Percentiles rank a stretch among this genome's conserved stretches.
These are phyloP conservation scores for Penicillium griseofulvum DNA, from an alignment of 2,329 filamentous ascomycete species.

Conservation along the genomic window DNA sequence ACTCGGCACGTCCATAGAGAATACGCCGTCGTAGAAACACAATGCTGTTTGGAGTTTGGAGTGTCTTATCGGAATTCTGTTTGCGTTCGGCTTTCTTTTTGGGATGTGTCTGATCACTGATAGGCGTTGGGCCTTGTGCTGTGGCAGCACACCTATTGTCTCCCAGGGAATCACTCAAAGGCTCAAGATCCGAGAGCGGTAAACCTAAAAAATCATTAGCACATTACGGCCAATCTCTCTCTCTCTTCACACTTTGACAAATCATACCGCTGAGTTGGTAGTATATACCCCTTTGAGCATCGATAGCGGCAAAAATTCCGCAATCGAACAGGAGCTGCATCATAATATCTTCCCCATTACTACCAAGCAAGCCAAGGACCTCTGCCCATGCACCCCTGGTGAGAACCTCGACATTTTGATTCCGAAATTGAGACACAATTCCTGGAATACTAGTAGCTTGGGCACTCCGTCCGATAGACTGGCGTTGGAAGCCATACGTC, in stretches of 20 bases:
- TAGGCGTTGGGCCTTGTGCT: not conserved
- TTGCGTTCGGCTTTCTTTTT: not conserved
- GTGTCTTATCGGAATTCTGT: not conserved
- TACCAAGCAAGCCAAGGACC: conserved; percentile 70
- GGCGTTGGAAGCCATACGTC: conserved; percentile 73
- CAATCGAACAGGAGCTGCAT: conserved; percentile 72
- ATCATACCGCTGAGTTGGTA: conserved; percentile 73
- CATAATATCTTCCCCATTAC: conserved; percentile 73
- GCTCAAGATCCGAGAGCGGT: conserved; percentile 32
- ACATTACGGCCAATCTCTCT: not conserved
- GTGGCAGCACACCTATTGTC: not conserved
- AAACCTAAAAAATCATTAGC: conserved; percentile 22
- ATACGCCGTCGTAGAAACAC: conserved; percentile 77
- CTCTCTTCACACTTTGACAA: not conserved
- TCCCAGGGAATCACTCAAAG: conserved; percentile 14
- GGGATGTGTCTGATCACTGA: not conserved
- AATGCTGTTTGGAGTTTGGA: conserved; percentile 56
- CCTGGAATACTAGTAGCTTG: conserved; percentile 60
- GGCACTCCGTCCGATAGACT: conserved; percentile 32
- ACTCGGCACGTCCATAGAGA: conserved; percentile 76
- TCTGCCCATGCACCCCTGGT: conserved; percentile 72
- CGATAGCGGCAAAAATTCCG: conserved; percentile 68
- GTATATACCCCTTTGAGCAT: conserved; percentile 62
- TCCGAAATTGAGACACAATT: conserved; percentile 62
- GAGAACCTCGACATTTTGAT: conserved; percentile 66